phyloP scores from a whole-genome alignment of 2,329 filamentous ascomycete species.

The Hypoxylon sp. region DNA sequence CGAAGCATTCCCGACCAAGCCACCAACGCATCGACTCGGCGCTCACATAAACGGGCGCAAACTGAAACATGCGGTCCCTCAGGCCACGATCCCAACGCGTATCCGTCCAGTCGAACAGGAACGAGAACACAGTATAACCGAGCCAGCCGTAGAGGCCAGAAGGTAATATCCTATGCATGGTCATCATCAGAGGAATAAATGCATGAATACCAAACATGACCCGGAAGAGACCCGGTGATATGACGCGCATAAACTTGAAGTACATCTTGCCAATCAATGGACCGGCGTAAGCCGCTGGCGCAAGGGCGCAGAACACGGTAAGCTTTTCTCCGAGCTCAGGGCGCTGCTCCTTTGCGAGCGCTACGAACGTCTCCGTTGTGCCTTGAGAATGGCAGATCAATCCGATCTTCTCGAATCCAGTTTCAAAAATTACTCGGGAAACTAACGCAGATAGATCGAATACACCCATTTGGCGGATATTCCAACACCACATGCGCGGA shows the following conservation, averaged over 20 bases:
- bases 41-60: conserved; percentile 90
- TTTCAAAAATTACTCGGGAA: conserved; percentile 84
- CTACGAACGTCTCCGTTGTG: conserved; percentile 89
- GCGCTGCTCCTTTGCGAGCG: conserved; percentile 89
- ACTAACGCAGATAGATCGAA: conserved; percentile 87
- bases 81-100: conserved; percentile 85
- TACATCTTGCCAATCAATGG: conserved; percentile 88
- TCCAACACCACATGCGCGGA: conserved; percentile 97
- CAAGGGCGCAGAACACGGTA: conserved; percentile 90
- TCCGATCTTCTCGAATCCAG: conserved; percentile 85
- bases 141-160: conserved; percentile 81
- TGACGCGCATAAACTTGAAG: conserved; percentile 90
- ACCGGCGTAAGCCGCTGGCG: conserved; percentile 91
- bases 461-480: conserved; percentile 93
- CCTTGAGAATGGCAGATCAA: conserved; percentile 92
- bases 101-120: conserved; percentile 91
- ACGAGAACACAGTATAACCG: conserved; percentile 90
- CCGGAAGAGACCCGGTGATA: conserved; percentile 82
- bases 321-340: conserved; percentile 87
- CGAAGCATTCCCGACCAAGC: conserved; percentile 88
- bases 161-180: conserved; percentile 78
- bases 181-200: conserved; percentile 95
- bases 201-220: conserved; percentile 91
- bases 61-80: conserved; percentile 88
- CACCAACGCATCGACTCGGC: conserved; percentile 96